Evolutionary conservation across 208 protist genomes (phyloP).

Genomic region (Entamoeba histolytica): DNA sequence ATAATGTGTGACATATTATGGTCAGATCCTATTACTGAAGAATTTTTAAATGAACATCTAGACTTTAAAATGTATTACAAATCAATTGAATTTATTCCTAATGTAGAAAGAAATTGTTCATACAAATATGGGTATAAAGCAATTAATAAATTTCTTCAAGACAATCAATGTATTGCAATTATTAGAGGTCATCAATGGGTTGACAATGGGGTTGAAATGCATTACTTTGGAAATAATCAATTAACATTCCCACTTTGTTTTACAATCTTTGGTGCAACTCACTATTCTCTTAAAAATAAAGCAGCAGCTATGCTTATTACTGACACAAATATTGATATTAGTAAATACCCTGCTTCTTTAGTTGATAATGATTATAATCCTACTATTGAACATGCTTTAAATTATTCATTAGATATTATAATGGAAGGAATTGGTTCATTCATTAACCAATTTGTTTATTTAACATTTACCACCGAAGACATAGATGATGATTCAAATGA

Average conservation of each 20-base stretch:
- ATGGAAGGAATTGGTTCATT: no score
- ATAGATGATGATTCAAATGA: no score
- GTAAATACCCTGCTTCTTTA: not conserved
- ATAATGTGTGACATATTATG: slow-evolving; percentile 16
- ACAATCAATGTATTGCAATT: slow-evolving; percentile 18
- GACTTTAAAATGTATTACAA: not conserved
- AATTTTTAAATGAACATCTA: slow-evolving; percentile 2
- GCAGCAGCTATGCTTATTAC: not conserved
- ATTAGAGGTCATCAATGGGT: slow-evolving; percentile 21
- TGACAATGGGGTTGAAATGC: not conserved
- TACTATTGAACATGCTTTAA: not conserved
- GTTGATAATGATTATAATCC: not conserved
- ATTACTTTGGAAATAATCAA: not conserved
- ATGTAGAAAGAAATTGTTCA: not conserved
- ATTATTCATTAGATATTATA: no score
- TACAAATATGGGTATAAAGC: slow-evolving; percentile 19
- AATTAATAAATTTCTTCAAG: slow-evolving; percentile 6
- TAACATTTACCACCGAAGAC: no score
- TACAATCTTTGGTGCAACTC: not conserved
- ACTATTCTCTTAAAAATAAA: not conserved
- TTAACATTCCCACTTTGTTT: not conserved
- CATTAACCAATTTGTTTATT: no score
- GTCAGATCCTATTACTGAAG: slow-evolving; percentile 12
- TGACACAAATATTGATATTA: not conserved
- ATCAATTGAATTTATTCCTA: not conserved